Evolutionary conservation across 306 rosid genomes (phyloP), one percentile per base, ranked within the genome.

Genomic region (Vigna mungo): DNA sequence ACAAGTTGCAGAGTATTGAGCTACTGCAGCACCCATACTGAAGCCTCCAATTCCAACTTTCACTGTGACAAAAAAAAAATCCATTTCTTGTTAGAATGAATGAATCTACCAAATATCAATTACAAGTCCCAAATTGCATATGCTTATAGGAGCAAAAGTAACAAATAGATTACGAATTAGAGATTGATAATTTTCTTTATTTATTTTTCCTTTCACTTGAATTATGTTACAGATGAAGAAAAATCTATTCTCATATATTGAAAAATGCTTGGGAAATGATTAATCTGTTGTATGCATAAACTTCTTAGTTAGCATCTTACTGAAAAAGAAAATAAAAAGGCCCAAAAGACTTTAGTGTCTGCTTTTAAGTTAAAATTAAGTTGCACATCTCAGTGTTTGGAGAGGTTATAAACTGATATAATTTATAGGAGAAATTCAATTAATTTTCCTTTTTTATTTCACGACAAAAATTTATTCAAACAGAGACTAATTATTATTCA

Each of bases 11-110:
- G 99, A 96, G 81, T 96, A 91, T 49, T 89, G 86, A 52, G 99
- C 94, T 85, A 88, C 91, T 78, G 98, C 98, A 79, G 96, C 99
- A 62, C 99, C 99, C 99, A 96, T 96, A 71, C 99, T 91, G 85
- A 96, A 96, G 65, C 99, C 99, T 78, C 99, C 99, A 47, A 96
- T 85, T 34, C 99, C 97, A 72, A 96, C 90, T 93, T 91, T 96
- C 49, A 96, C 99, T 96, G 93, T 72, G 84, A 86, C 77, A 25
- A 4, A 30, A 30, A 51, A 43, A 49, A 73, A 48, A 20, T 10
- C 16, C 1, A 44, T 54, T 62, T 73, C 72, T 43, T 49, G 49
- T n/a, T 52, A 17, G 34, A 65, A 68, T 21, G 6, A 71, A 62
- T 55, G 51, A 74, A 39, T 58, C 64, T 71, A 46, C 18, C 43